A percentile compares a stretch with the other conserved stretches of the same genome.
Conservation (phyloP, 2,329 filamentous ascomycete genomes). For the Thelonectria discophora region DNA sequence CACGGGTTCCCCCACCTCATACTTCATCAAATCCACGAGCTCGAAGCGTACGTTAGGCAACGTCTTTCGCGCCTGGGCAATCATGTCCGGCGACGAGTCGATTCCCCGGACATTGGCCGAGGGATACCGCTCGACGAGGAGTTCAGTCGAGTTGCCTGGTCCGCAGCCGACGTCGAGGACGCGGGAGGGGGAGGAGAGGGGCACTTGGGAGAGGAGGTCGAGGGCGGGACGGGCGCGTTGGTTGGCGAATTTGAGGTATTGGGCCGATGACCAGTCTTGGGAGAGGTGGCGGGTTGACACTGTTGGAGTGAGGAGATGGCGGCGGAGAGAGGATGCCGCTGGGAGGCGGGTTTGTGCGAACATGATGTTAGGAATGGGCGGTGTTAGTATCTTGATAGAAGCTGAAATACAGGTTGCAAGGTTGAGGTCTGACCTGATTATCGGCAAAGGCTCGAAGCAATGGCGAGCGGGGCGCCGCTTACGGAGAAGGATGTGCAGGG, state of each 20-base stretch:
- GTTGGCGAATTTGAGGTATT: conserved; percentile 64
- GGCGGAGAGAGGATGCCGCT: neutral
- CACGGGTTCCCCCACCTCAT: conserved; percentile 41
- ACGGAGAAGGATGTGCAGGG: too few relatives aligned
- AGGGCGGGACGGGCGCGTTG: conserved; percentile 62
- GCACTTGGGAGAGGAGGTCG: conserved; percentile 61
- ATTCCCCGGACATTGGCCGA: conserved; percentile 58
- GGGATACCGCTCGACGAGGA: conserved; percentile 58
- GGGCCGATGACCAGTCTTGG: conserved; percentile 60
- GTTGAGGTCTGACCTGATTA: too few relatives aligned
- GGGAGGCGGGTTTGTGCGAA: too few relatives aligned
- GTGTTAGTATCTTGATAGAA: too few relatives aligned
- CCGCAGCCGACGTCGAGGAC: conserved; percentile 69
- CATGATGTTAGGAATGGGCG: too few relatives aligned
- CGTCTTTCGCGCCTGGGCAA: conserved; percentile 54
- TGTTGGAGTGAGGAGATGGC: neutral
- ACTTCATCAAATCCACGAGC: conserved; percentile 56
- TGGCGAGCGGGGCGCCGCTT: too few relatives aligned
- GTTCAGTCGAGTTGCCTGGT: conserved; percentile 65
- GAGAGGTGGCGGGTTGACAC: neutral
- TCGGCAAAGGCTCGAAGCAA: too few relatives aligned
- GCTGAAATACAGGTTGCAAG: too few relatives aligned
- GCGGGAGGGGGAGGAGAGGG: conserved; percentile 49
- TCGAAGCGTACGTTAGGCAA: conserved; percentile 56
- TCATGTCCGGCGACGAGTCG: conserved; percentile 65